Conservation (phyloP, 768 basidiomycete species). For the Saitozyma podzolica region DNA sequence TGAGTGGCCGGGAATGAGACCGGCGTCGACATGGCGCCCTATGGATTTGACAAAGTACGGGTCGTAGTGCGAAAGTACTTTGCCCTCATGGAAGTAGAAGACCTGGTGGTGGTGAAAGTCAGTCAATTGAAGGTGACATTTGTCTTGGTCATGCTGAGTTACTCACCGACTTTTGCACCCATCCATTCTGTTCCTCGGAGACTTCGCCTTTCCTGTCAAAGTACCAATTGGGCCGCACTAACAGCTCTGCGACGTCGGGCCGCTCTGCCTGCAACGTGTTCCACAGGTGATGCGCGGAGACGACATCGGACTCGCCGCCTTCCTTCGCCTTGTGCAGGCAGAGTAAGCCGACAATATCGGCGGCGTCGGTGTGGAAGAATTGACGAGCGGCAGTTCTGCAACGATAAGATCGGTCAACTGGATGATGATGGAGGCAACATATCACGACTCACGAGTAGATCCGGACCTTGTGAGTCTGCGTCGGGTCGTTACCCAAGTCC, state of each 20-base stretch:
- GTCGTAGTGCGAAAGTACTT: slow-evolving; percentile 21
- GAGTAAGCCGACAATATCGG: slow-evolving; percentile 51
- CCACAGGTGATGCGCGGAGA: slow-evolving; percentile 47
- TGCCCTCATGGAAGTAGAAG: slow-evolving; percentile 12
- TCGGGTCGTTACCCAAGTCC: slow-evolving; percentile 50
- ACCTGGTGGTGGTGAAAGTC: slow-evolving; percentile 20
- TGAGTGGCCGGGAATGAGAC: slow-evolving; percentile 33
- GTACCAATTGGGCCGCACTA: slow-evolving; percentile 49
- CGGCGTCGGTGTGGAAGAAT: slow-evolving; percentile 48
- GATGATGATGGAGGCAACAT: too few species aligned
- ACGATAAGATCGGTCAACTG: too few species aligned
- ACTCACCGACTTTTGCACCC: too few species aligned
- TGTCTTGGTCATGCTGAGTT: too few species aligned
- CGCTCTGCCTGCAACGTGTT: slow-evolving; percentile 46
- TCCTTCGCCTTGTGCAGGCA: slow-evolving; percentile 48
- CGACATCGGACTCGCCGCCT: slow-evolving; percentile 50
- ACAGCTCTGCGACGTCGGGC: slow-evolving; percentile 43
- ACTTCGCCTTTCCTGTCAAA: slow-evolving; percentile 52
- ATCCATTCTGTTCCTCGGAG: slow-evolving; percentile 42
- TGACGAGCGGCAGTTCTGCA: slow-evolving; percentile 41
- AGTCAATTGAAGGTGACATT: too few species aligned
- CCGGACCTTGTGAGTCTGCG: slow-evolving; percentile 34
- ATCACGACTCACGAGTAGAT: slow-evolving; percentile 8
- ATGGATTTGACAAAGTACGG: slow-evolving; percentile 22
- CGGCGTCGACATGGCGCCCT: slow-evolving; percentile 20